Evolutionary conservation across 2,329 filamentous ascomycete species (phyloP).

Genomic region (Paecilomyces fulvus): DNA sequence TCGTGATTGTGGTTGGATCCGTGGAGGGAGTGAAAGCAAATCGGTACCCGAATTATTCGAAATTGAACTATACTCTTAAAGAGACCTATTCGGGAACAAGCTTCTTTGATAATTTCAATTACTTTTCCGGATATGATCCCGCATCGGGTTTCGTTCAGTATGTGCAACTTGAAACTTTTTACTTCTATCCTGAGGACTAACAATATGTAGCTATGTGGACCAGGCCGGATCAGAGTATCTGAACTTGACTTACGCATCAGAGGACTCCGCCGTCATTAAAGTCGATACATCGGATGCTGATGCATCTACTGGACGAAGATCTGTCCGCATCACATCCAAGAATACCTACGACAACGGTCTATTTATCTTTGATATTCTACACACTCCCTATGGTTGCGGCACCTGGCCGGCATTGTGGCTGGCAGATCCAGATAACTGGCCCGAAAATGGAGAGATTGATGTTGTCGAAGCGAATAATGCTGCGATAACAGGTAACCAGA

Average conservation of each 20-base stretch:
- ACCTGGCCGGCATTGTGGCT: conserved; percentile 62
- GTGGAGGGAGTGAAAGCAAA: conserved; percentile 28
- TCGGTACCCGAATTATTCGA: conserved; percentile 37
- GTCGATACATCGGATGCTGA: conserved; percentile 55
- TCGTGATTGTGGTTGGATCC: conserved; percentile 42
- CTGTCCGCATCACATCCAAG: conserved; percentile 55
- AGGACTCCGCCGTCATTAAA: conserved; percentile 46
- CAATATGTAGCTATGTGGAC: conserved; percentile 31
- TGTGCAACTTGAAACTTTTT: conserved; percentile 14
- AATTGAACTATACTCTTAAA: conserved; percentile 31
- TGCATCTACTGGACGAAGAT: conserved; percentile 53
- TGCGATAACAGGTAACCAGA: conserved; percentile 47
- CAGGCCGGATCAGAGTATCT: conserved; percentile 20
- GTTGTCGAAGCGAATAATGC: conserved; percentile 53
- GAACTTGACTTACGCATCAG: conserved; percentile 55
- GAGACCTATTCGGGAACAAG: conserved; percentile 33
- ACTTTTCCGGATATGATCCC: conserved; percentile 38
- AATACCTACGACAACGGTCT: conserved; percentile 52
- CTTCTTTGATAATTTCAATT: conserved; percentile 41
- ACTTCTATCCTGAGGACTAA: conserved; percentile 7
- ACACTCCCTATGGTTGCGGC: conserved; percentile 55
- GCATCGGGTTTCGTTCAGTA: conserved; percentile 40
- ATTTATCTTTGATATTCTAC: conserved; percentile 60
- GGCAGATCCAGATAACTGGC: conserved; percentile 53
- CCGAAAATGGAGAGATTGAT: conserved; percentile 56